These are phyloP conservation scores for Musa troglodytarum DNA, from an alignment of 176 grass and related monocot species.

Conservation along the genomic window DNA sequence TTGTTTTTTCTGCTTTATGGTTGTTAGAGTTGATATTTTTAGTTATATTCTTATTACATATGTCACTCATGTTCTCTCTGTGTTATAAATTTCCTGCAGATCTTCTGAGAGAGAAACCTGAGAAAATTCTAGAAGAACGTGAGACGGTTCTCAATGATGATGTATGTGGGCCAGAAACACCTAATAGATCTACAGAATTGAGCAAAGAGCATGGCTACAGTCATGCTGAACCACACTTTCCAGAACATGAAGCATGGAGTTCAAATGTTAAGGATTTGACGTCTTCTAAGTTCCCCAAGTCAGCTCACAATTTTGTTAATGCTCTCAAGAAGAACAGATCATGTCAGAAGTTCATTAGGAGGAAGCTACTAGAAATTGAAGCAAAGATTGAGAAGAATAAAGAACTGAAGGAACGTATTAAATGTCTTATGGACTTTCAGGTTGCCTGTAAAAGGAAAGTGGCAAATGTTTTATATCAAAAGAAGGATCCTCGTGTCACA, in stretches of 20 bases:
- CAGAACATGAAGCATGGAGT: conserved; percentile 1
- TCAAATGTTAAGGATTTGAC: conserved; percentile 14
- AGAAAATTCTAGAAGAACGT: conserved; percentile 4
- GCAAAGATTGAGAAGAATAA: conserved; percentile 87
- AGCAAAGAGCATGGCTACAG: not conserved
- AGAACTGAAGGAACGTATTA: conserved; percentile 63
- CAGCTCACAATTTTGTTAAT: conserved; percentile 54
- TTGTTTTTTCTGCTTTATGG: too few species aligned
- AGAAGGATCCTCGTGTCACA: conserved; percentile 71
- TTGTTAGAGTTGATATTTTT: too few species aligned
- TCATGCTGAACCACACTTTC: conserved; percentile 1
- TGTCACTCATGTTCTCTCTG: too few species aligned
- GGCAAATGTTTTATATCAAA: conserved; percentile 45
- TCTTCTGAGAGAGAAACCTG: conserved; percentile 1
- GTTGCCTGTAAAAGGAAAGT: conserved; percentile 50
- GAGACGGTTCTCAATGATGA: not conserved
- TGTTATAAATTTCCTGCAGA: conserved; percentile 2
- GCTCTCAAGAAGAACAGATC: conserved; percentile 82
- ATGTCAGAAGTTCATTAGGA: conserved; percentile 85
- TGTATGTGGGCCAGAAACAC: not conserved
- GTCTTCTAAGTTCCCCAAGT: conserved; percentile 43
- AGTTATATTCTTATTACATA: too few species aligned
- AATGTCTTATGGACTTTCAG: conserved; percentile 84
- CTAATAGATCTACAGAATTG: not conserved
- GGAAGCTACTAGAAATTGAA: conserved; percentile 73